Percentiles rank a stretch among this genome's conserved stretches.
phyloP scores from a whole-genome alignment of 75 land plant genomes.

The Cupressus sempervirens region DNA sequence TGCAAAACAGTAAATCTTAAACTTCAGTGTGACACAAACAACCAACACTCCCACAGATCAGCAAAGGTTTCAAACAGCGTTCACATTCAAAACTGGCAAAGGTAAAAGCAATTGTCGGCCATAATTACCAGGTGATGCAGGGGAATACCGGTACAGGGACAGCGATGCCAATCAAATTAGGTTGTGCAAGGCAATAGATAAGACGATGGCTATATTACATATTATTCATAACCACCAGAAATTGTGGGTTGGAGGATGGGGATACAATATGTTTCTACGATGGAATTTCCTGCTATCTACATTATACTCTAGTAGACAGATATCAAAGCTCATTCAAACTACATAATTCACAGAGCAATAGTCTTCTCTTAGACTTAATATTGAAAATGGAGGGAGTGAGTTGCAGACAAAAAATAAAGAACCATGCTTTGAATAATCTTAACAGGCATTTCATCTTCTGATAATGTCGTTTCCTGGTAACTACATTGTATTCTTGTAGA shows the following conservation, averaged over 20 bases:
- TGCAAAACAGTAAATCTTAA: no score
- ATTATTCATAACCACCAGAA: no score
- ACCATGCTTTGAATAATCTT: neutral
- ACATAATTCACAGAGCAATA: neutral
- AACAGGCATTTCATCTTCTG: neutral
- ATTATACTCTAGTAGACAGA: neutral
- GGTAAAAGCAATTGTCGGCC: neutral
- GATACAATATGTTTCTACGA: neutral
- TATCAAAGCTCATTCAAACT: neutral
- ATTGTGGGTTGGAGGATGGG: no score
- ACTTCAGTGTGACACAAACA: neutral
- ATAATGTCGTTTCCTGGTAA: no score
- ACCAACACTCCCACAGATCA: neutral
- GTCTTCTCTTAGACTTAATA: neutral
- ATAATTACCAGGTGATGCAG: no score
- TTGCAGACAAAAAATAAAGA: neutral
- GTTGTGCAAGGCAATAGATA: no score
- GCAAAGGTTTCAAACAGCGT: neutral
- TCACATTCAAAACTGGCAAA: neutral
- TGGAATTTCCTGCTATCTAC: no score
- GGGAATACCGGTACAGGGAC: no score
- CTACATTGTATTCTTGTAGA: neutral
- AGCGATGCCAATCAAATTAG: no score
- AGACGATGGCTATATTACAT: no score
- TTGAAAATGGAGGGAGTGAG: neutral